Evolutionary conservation across 139 green algal species (phyloP).

Genomic region (Picochlorum sp.): DNA sequence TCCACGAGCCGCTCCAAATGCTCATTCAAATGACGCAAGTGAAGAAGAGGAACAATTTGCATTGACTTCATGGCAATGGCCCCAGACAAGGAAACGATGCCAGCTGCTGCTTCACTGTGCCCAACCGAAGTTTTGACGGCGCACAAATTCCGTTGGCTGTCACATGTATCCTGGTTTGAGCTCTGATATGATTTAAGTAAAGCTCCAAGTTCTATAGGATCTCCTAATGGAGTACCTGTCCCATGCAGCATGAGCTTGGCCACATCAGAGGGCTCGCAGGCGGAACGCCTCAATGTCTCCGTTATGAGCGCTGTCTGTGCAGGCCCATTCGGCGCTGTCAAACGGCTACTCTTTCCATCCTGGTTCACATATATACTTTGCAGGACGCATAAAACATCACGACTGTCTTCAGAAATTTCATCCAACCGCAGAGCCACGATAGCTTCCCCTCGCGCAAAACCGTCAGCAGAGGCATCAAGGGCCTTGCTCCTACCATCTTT

Average conservation of each 20-base stretch:
- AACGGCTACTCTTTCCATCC: conserved; percentile 34
- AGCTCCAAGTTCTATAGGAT: conserved; percentile 49
- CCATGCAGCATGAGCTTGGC: conserved; percentile 45
- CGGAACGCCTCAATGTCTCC: conserved; percentile 28
- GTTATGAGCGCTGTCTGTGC: conserved; percentile 46
- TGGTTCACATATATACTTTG: conserved; percentile 32
- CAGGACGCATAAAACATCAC: conserved; percentile 5
- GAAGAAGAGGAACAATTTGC: no score
- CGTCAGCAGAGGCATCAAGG: conserved; percentile 67
- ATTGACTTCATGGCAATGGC: no score
- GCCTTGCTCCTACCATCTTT: conserved; percentile 79
- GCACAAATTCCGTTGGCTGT: conserved; percentile 34
- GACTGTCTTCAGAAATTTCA: background rate
- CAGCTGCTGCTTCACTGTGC: conserved; percentile 66
- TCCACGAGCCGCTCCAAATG: no score
- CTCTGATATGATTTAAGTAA: conserved; percentile 6
- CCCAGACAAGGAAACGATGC: conserved; percentile 24
- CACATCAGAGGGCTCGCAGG: conserved; percentile 7
- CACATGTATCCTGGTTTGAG: conserved; percentile 3
- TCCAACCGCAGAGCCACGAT: conserved; percentile 18
- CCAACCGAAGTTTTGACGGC: conserved; percentile 59
- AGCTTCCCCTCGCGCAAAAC: conserved; percentile 66
- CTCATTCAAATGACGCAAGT: no score
- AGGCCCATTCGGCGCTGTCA: conserved; percentile 41
- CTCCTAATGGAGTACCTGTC: conserved; percentile 42